These are phyloP conservation scores for Microcera coccophila DNA, from an alignment of 2,329 filamentous ascomycete species.

Conservation along the genomic window DNA sequence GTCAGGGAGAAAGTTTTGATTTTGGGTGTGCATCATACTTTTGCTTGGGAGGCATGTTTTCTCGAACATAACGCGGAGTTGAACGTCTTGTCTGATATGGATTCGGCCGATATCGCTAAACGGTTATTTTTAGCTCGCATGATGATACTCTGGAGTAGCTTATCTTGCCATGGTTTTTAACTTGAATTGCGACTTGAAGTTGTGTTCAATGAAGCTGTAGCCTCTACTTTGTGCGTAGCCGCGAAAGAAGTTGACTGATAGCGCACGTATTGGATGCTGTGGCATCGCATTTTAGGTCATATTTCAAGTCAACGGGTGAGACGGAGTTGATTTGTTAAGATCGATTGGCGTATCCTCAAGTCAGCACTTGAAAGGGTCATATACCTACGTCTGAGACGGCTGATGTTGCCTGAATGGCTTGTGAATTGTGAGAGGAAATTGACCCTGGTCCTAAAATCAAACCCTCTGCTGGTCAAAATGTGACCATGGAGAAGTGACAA, in stretches of 20 bases:
- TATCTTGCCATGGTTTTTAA: too few species aligned
- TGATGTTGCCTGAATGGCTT: conserved; percentile 11
- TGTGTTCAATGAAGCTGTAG: too few species aligned
- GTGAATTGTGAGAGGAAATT: conserved; percentile 12
- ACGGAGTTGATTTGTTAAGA: too few species aligned
- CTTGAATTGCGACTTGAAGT: too few species aligned
- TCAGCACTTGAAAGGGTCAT: too few species aligned
- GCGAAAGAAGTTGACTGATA: too few species aligned
- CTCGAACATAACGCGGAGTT: conserved; percentile 18
- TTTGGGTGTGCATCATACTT: conserved; percentile 12
- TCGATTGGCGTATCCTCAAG: too few species aligned
- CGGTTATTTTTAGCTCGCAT: not conserved
- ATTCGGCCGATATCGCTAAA: conserved; percentile 1
- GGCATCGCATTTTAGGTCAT: too few species aligned
- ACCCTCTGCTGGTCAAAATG: conserved; percentile 18
- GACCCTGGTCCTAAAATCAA: conserved; percentile 4
- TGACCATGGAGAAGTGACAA: conserved; percentile 9
- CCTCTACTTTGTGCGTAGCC: too few species aligned
- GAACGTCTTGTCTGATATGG: conserved; percentile 12
- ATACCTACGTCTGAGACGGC: conserved; percentile 15
- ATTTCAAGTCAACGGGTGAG: too few species aligned
- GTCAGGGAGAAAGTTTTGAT: conserved; percentile 21
- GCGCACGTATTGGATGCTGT: too few species aligned
- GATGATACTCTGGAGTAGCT: not conserved
- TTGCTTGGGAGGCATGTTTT: conserved; percentile 8